Conservation (phyloP, 306 rosid genomes). For the Erythrophleum fordii region DNA sequence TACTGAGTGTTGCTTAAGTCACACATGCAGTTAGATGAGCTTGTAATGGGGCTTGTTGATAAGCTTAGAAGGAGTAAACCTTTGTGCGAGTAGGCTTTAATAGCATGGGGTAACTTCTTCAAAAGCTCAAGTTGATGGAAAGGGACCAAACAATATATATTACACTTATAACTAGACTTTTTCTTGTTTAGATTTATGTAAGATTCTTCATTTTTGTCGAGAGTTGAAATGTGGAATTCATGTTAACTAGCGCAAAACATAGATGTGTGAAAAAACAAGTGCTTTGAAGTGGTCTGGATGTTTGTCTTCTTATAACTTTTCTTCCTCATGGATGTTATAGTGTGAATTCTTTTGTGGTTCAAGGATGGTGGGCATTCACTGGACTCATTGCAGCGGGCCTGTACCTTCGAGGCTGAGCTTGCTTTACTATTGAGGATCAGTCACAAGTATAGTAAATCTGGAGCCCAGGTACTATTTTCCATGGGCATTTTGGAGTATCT, state of each 20-base stretch:
- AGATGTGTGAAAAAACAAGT: neutral
- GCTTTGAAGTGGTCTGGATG: constrained; percentile 11
- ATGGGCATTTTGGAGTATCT: constrained; percentile 87
- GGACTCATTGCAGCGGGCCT: constrained; percentile 83
- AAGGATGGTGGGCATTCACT: constrained; percentile 85
- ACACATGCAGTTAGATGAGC: neutral
- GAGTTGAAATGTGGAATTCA: neutral
- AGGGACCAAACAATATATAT: neutral
- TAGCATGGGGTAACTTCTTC: neutral
- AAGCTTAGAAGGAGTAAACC: neutral
- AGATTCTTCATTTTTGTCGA: neutral
- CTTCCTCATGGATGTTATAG: constrained; percentile 3
- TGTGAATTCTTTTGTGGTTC: constrained; percentile 23
- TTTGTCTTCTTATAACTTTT: neutral
- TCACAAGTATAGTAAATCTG: constrained; percentile 90
- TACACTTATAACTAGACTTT: neutral
- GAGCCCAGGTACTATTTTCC: constrained; percentile 87
- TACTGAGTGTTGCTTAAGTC: neutral
- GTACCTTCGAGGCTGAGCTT: constrained; percentile 88
- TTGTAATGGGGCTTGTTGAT: neutral
- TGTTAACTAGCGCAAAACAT: constrained; percentile 16
- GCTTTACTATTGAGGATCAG: constrained; percentile 80
- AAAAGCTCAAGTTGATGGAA: constrained; percentile 8
- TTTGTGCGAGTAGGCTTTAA: neutral
- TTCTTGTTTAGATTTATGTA: neutral